Conservation (phyloP, 495 filamentous ascomycete genomes). For the Trichocladium uniseriatum region DNA sequence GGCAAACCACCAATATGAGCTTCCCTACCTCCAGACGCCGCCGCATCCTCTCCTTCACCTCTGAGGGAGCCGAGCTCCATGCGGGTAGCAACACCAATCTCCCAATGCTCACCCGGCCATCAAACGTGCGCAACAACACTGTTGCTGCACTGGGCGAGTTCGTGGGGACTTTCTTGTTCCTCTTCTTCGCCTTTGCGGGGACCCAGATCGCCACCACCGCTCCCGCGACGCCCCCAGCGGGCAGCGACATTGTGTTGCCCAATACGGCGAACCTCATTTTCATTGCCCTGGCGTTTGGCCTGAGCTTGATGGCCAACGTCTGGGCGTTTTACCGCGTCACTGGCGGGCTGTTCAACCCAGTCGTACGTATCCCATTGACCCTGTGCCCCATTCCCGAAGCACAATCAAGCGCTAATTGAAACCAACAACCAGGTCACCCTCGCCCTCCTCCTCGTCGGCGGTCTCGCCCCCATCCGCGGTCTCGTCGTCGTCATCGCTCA, state of each 20-base stretch:
- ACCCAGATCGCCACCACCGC: slow-evolving; percentile 61
- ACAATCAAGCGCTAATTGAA: no score
- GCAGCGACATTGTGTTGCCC: slow-evolving; percentile 18
- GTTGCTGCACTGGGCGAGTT: slow-evolving; percentile 62
- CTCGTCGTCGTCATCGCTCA: slow-evolving; percentile 46
- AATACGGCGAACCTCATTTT: slow-evolving; percentile 49
- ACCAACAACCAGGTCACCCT: slow-evolving; percentile 49
- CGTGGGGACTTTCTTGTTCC: slow-evolving; percentile 72
- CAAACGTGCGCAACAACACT: slow-evolving; percentile 35
- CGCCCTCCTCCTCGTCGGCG: slow-evolving; percentile 48
- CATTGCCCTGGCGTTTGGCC: slow-evolving; percentile 62
- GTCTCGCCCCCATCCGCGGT: slow-evolving; percentile 41
- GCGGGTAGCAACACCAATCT: not conserved
- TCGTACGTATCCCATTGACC: slow-evolving; percentile 31
- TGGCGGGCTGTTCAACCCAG: slow-evolving; percentile 77
- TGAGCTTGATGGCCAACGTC: slow-evolving; percentile 68
- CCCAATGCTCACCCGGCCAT: slow-evolving; percentile 18
- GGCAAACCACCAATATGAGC: not conserved
- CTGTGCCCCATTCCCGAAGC: no score
- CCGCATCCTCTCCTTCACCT: not conserved
- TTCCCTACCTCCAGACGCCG: not conserved
- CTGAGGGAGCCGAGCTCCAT: not conserved
- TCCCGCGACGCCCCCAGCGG: slow-evolving; percentile 17
- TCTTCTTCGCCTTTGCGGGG: slow-evolving; percentile 72
- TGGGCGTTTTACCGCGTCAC: slow-evolving; percentile 80